A percentile compares a stretch with the other conserved stretches of the same genome.
Conservation (phyloP, 2,329 filamentous ascomycete genomes). For the Neurospora sp. region DNA sequence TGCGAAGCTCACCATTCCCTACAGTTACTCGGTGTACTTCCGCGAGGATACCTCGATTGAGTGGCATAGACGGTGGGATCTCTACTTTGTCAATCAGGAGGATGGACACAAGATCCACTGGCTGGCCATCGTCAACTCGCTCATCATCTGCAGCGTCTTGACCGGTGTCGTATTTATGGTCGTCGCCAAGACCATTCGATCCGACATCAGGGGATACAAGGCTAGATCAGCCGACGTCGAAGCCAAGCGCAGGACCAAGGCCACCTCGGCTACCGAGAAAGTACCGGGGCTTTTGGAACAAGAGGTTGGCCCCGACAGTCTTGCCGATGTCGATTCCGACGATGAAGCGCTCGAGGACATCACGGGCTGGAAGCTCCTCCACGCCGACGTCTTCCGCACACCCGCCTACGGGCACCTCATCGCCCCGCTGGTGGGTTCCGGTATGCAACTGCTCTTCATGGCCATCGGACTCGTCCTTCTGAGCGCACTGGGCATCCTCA, state of each 20-base stretch:
- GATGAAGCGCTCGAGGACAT: conserved; percentile 69
- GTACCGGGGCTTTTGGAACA: conserved; percentile 50
- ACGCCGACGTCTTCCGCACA: conserved; percentile 77
- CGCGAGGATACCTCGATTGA: conserved; percentile 71
- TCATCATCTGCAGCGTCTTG: conserved; percentile 71
- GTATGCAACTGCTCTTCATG: conserved; percentile 81
- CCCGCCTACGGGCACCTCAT: conserved; percentile 62
- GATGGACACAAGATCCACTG: conserved; percentile 76
- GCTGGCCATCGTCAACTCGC: conserved; percentile 78
- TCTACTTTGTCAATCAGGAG: conserved; percentile 82
- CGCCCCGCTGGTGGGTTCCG: conserved; percentile 73
- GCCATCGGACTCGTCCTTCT: conserved; percentile 59
- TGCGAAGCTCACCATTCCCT: conserved; percentile 62
- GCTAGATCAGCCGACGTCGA: conserved; percentile 59
- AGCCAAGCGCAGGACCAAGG: conserved; percentile 41
- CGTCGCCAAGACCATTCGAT: conserved; percentile 64
- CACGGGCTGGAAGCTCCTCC: conserved; percentile 79
- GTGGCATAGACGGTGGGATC: conserved; percentile 77
- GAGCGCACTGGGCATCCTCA: conserved; percentile 67
- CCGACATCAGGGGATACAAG: conserved; percentile 67
- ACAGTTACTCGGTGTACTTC: conserved; percentile 86
- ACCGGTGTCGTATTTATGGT: conserved; percentile 75
- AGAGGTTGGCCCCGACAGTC: conserved; percentile 30
- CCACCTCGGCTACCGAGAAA: conserved; percentile 40
- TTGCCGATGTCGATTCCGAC: conserved; percentile 46